phyloP scores from a whole-genome alignment of 768 basidiomycete species.

The Xerocomellus intermedius region DNA sequence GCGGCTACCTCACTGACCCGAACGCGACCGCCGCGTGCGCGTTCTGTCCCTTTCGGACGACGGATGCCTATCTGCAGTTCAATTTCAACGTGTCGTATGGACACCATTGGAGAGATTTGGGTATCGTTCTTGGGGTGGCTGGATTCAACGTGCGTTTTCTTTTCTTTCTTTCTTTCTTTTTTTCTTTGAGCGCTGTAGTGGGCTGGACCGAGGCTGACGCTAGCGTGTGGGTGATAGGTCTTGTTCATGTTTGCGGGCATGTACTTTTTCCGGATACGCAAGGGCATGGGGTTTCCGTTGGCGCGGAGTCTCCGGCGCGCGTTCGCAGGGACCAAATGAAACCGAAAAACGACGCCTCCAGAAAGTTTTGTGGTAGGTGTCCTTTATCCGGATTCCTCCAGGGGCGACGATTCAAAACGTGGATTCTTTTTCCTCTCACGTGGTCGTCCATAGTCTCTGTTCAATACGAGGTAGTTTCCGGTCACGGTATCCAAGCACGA shows the following conservation, averaged over 20 bases:
- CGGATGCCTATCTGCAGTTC: conserved; percentile 34
- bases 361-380: no score
- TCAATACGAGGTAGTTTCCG: no score
- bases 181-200: no score
- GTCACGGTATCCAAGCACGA: no score
- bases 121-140: conserved; percentile 4
- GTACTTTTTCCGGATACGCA: conserved; percentile 32
- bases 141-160: conserved; percentile 42
- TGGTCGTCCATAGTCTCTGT: no score
- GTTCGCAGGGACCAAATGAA: not conserved
- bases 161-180: no score
- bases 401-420: no score
- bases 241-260: conserved; percentile 28
- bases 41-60: conserved; percentile 53
- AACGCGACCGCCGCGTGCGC: conserved; percentile 50
- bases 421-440: no score
- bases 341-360: no score
- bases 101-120: conserved; percentile 11
- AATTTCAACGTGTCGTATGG: conserved; percentile 4
- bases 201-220: not conserved
- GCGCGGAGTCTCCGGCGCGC: not conserved
- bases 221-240: conserved; percentile 15
- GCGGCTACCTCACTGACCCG: conserved; percentile 58
- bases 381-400: no score
- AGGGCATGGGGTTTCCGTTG: conserved; percentile 4